Evolutionary conservation across 148 eudicot genomes (phyloP).

Genomic region (Pharnaceum exiguum): DNA sequence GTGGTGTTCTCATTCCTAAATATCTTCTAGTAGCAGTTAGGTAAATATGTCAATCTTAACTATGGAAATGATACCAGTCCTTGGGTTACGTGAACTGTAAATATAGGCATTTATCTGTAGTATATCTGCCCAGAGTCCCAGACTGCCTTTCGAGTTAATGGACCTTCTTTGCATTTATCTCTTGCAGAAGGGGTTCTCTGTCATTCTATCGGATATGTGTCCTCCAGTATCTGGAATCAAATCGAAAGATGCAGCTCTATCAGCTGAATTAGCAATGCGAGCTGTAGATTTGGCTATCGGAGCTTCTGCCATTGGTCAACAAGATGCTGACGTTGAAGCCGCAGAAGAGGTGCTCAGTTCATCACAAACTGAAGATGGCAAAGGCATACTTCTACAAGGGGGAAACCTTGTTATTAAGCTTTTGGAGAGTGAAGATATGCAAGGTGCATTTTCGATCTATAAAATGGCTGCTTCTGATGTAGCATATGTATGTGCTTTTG

Average conservation of each 20-base stretch:
- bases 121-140: not conserved
- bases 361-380: slow-evolving; percentile 13
- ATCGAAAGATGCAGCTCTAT: slow-evolving; percentile 80
- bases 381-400: slow-evolving; percentile 54
- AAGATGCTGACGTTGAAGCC: slow-evolving; percentile 10
- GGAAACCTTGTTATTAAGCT: slow-evolving; percentile 84
- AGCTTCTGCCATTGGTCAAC: slow-evolving; percentile 22
- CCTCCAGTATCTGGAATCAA: slow-evolving; percentile 86
- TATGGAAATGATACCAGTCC: no score
- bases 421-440: slow-evolving; percentile 74
- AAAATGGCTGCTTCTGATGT: not conserved
- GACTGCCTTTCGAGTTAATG: not conserved
- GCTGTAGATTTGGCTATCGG: slow-evolving; percentile 87
- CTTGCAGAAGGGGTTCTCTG: slow-evolving; percentile 83
- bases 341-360: slow-evolving; percentile 19
- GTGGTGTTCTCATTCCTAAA: no score
- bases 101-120: not conserved
- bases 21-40: no score
- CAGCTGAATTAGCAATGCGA: slow-evolving; percentile 85
- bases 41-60: no score
- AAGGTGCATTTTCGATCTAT: slow-evolving; percentile 36
- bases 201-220: slow-evolving; percentile 94
- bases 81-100: no score
- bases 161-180: not conserved
- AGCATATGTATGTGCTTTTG: not conserved